These are phyloP conservation scores for Panellus pusillus DNA, from an alignment of 768 basidiomycete species.

Conservation along the genomic window DNA sequence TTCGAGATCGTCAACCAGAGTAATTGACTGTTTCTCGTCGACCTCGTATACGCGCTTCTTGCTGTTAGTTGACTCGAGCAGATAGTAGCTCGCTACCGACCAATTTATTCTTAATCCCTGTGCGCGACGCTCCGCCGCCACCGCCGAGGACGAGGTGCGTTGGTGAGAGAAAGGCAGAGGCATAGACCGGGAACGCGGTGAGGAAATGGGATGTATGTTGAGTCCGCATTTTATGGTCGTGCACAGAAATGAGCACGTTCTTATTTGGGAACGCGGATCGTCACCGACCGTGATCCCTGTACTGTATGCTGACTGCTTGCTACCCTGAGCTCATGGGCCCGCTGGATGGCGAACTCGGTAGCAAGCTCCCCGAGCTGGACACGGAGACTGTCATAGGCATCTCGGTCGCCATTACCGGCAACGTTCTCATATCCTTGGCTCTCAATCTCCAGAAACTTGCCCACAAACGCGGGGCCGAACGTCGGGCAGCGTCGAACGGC, in stretches of 20 bases:
- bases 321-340: constrained; percentile 8
- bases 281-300: no score
- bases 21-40: constrained; percentile 49
- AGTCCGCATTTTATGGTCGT: constrained; percentile 59
- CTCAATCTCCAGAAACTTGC: constrained; percentile 93
- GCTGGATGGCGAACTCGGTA: constrained; percentile 1
- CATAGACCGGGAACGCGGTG: constrained; percentile 85
- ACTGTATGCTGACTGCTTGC: constrained; percentile 3
- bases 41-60: constrained; percentile 70
- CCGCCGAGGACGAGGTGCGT: constrained; percentile 80
- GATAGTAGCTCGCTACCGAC: constrained; percentile 43
- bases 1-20: constrained; percentile 66
- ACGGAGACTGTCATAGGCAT: constrained; percentile 60
- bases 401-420: constrained; percentile 77
- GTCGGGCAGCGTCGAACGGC: constrained; percentile 5
- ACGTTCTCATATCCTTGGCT: constrained; percentile 86
- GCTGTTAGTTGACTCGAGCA: constrained; percentile 3
- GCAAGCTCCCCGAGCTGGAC: constrained; percentile 17
- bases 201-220: constrained; percentile 78
- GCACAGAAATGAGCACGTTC: not conserved
- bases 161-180: constrained; percentile 75
- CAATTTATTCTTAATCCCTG: constrained; percentile 93
- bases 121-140: constrained; percentile 83
- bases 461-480: constrained; percentile 59
- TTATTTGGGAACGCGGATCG: not conserved